Conservation (phyloP, 169 alveolate species). For the Plasmodium cynomolgi region DNA sequence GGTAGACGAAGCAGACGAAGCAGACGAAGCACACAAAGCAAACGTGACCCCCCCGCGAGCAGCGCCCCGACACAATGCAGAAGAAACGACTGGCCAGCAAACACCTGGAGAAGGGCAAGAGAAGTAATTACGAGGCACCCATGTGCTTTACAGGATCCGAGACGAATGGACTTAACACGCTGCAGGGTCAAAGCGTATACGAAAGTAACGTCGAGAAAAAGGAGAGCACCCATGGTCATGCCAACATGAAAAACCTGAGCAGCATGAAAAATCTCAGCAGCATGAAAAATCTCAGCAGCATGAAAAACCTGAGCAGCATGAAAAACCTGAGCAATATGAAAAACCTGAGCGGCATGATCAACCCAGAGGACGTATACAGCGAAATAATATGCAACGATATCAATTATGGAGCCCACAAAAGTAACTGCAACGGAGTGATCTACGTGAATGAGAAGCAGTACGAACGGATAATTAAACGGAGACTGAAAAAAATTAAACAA, state of each 20-base stretch:
- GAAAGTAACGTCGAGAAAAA: background rate
- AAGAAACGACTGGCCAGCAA: background rate
- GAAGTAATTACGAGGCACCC: background rate
- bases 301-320: background rate
- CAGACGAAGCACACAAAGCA: no score
- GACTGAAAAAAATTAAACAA: slow-evolving; percentile 42
- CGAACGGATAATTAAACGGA: slow-evolving; percentile 50
- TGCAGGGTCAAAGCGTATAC: background rate
- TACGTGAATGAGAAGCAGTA: slow-evolving; percentile 75
- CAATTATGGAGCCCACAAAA: background rate
- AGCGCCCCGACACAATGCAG: background rate
- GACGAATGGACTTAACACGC: background rate
- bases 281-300: background rate
- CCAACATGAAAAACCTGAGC: background rate
- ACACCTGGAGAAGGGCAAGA: background rate
- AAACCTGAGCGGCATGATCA: background rate
- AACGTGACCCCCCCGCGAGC: background rate
- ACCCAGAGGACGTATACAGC: background rate
- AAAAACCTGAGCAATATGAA: background rate
- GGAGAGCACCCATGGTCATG: background rate
- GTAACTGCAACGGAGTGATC: slow-evolving; percentile 18
- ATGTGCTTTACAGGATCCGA: background rate
- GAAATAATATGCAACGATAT: background rate
- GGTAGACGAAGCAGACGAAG: background rate
- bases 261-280: background rate